Evolutionary conservation across 176 grass and related monocot species (phyloP).

Genomic region (Chrysopogon serrulatus): DNA sequence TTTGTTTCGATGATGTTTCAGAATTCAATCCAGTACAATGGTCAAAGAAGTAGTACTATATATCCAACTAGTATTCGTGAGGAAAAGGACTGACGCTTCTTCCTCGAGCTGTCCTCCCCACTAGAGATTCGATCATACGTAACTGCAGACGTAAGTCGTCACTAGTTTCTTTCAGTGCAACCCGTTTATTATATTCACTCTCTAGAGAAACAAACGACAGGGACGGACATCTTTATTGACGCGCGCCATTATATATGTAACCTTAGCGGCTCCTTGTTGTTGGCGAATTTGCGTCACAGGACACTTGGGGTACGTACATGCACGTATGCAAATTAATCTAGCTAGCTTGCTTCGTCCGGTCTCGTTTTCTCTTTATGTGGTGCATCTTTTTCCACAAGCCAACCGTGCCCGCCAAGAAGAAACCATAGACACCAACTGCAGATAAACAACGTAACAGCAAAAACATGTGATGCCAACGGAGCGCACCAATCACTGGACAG

Average conservation of each 20-base stretch:
- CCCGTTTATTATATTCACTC: neutral
- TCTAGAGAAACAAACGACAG: neutral
- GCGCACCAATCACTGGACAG: too few species aligned
- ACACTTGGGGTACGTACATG: neutral
- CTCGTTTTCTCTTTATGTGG: neutral
- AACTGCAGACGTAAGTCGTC: neutral
- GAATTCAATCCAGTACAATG: too few species aligned
- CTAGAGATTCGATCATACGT: neutral
- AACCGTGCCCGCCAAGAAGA: too few species aligned
- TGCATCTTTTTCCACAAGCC: slow-evolving; percentile 7
- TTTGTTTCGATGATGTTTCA: too few species aligned
- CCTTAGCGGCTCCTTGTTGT: neutral
- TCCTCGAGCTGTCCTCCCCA: neutral
- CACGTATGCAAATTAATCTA: neutral
- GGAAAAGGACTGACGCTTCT: too few species aligned
- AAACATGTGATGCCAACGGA: slow-evolving; percentile 25
- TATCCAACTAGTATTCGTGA: too few species aligned
- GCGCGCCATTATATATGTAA: neutral
- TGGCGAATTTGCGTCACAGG: neutral
- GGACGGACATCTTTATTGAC: too few species aligned
- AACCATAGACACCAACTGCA: too few species aligned
- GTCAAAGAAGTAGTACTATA: too few species aligned
- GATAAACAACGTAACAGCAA: neutral
- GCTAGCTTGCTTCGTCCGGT: neutral
- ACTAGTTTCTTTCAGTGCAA: neutral